A percentile compares a stretch with the other conserved stretches of the same genome.
These are phyloP conservation scores for Pestalotiopsis sp. DNA, from an alignment of 2,329 filamentous ascomycete genomes.

Conservation along the genomic window DNA sequence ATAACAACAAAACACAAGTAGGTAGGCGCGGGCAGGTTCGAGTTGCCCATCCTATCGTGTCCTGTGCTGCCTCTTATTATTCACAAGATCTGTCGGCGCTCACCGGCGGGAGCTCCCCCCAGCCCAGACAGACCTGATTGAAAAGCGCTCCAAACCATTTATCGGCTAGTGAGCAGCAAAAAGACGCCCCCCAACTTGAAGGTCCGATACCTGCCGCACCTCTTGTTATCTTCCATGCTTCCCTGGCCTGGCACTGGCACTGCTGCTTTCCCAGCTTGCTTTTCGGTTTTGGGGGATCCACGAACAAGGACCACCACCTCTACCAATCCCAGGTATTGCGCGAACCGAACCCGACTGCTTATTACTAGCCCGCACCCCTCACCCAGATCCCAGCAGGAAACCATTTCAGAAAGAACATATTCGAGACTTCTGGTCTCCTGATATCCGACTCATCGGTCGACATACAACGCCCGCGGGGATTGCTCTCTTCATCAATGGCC, in stretches of 20 bases:
- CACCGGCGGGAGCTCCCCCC: not conserved
- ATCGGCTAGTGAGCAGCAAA: not conserved
- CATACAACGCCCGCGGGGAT: constrained; percentile 10
- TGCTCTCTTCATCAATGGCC: constrained; percentile 50
- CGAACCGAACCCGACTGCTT: not conserved
- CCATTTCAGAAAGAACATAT: not conserved
- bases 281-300: not conserved
- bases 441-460: not conserved
- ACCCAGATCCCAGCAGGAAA: not conserved
- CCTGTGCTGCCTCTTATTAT: too few species aligned
- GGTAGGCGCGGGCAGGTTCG: not conserved
- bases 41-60: not conserved
- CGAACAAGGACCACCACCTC: not conserved
- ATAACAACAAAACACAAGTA: not conserved
- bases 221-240: not conserved
- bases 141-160: not conserved
- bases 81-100: not conserved
- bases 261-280: not conserved
- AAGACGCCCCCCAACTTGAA: not conserved
- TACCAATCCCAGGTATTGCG: not conserved
- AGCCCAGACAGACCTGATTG: not conserved
- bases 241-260: not conserved
- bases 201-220: not conserved
- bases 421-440: not conserved
- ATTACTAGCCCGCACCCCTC: constrained; percentile 4